Evolutionary conservation across 2,329 filamentous ascomycete species (phyloP).

Genomic region (Fusarium mexicanum): DNA sequence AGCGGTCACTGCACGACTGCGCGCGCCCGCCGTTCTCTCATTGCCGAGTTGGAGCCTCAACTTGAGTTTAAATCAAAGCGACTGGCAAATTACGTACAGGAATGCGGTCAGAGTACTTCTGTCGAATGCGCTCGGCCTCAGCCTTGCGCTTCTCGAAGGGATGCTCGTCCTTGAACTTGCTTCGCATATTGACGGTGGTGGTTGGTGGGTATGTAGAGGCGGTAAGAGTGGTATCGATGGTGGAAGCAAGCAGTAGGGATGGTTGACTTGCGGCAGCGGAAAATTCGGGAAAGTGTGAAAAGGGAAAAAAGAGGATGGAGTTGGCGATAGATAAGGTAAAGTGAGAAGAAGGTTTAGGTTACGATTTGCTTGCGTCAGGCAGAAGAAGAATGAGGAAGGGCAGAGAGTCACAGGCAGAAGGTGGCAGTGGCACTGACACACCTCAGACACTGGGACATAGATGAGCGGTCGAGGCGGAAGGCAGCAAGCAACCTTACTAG

Average conservation of each 20-base stretch:
- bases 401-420: slow-evolving; percentile 31
- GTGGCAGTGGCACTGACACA: slow-evolving; percentile 39
- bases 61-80: not conserved
- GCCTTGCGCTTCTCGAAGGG: slow-evolving; percentile 99
- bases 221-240: slow-evolving; percentile 27
- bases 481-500: slow-evolving; percentile 17
- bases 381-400: slow-evolving; percentile 42
- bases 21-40: slow-evolving; percentile 3
- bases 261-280: slow-evolving; percentile 2
- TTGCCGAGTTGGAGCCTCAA: not conserved
- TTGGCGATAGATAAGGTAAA: slow-evolving; percentile 27
- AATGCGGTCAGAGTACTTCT: slow-evolving; percentile 99
- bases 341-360: slow-evolving; percentile 41
- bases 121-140: slow-evolving; percentile 97
- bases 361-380: slow-evolving; percentile 43
- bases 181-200: slow-evolving; percentile 78
- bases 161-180: slow-evolving; percentile 99
- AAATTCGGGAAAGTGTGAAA: not conserved
- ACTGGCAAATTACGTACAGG: slow-evolving; percentile 72
- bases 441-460: slow-evolving; percentile 35
- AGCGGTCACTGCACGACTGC: slow-evolving; percentile 35
- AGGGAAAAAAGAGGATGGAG: slow-evolving; percentile 25
- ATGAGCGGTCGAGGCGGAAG: slow-evolving; percentile 43
- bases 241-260: slow-evolving; percentile 19
- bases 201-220: slow-evolving; percentile 22